These are phyloP conservation scores for Saturnispora besseyi DNA, from an alignment of 805 yeast genomes.

Conservation along the genomic window DNA sequence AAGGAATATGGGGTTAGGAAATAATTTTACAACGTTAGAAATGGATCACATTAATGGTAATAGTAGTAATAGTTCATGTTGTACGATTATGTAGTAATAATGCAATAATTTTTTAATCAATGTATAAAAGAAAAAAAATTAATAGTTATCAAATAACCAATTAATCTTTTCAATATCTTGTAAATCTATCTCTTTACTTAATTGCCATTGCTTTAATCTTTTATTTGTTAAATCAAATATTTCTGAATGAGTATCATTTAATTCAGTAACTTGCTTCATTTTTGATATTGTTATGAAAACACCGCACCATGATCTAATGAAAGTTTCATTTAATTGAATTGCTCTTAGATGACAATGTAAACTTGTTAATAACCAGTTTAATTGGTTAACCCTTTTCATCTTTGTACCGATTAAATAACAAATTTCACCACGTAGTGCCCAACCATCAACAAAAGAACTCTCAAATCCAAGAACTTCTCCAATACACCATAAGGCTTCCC, in stretches of 20 bases:
- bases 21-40: not conserved
- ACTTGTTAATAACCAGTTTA: constrained; percentile 9
- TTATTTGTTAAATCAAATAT: constrained; percentile 31
- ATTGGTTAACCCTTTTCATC: not conserved
- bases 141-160: constrained; percentile 13
- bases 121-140: not conserved
- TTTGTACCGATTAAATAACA: constrained; percentile 15
- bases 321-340: constrained; percentile 67
- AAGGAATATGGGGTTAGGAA: too few species aligned
- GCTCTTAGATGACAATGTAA: constrained; percentile 32
- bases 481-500: constrained; percentile 54
- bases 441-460: constrained; percentile 63
- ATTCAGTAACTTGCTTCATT: not conserved
- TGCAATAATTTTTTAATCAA: not conserved
- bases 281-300: constrained; percentile 15
- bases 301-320: constrained; percentile 47
- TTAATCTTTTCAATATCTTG: constrained; percentile 34
- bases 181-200: constrained; percentile 19
- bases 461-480: constrained; percentile 61
- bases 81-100: constrained; percentile 16
- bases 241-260: constrained; percentile 11
- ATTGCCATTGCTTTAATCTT: constrained; percentile 30
- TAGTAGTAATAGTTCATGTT: constrained; percentile 17
- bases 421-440: constrained; percentile 57
- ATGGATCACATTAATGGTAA: not conserved